These are phyloP conservation scores for Dothideomycetidae sp. DNA, from an alignment of 2,329 filamentous ascomycete genomes.

Conservation along the genomic window DNA sequence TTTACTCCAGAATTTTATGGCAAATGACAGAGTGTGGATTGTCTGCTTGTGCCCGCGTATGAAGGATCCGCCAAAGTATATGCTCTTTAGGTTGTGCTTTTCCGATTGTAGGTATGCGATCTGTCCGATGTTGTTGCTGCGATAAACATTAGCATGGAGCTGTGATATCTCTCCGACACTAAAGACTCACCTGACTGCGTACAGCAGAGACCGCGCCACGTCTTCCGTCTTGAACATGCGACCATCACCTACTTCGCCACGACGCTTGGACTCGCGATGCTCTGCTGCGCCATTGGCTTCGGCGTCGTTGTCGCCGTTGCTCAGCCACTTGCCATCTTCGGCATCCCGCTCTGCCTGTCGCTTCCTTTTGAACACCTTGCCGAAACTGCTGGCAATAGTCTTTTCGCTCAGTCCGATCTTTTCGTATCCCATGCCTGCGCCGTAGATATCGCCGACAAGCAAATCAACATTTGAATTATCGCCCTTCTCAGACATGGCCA, in stretches of 20 bases:
- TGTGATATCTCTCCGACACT: no score
- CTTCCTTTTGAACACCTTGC: conserved; percentile 92
- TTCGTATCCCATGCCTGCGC: conserved; percentile 86
- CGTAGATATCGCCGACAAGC: conserved; percentile 96
- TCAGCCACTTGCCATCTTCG: conserved; percentile 52
- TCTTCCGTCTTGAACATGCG: conserved; percentile 63
- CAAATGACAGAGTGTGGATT: conserved; percentile 93
- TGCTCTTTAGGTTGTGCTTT: conserved; percentile 78
- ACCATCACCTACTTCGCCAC: conserved; percentile 24
- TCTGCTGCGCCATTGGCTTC: conserved; percentile 17
- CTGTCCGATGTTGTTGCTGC: conserved; percentile 91
- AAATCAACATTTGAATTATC: conserved; percentile 93
- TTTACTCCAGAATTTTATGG: conserved; percentile 95
- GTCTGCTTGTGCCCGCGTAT: conserved; percentile 94
- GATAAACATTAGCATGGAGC: conserved; percentile 18
- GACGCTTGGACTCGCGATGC: conserved; percentile 18
- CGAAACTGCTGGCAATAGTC: conserved; percentile 90
- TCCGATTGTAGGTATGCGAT: conserved; percentile 96
- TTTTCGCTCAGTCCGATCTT: conserved; percentile 94
- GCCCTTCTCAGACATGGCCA: conserved; percentile 75
- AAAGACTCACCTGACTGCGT: conserved; percentile 65
- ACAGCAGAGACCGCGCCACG: conserved; percentile 79
- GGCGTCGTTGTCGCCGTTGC: conserved; percentile 35
- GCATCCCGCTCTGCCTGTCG: conserved; percentile 64
- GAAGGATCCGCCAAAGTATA: conserved; percentile 96